These are phyloP conservation scores for Megacollybia marginata DNA, from an alignment of 768 basidiomycete genomes.

Conservation along the genomic window DNA sequence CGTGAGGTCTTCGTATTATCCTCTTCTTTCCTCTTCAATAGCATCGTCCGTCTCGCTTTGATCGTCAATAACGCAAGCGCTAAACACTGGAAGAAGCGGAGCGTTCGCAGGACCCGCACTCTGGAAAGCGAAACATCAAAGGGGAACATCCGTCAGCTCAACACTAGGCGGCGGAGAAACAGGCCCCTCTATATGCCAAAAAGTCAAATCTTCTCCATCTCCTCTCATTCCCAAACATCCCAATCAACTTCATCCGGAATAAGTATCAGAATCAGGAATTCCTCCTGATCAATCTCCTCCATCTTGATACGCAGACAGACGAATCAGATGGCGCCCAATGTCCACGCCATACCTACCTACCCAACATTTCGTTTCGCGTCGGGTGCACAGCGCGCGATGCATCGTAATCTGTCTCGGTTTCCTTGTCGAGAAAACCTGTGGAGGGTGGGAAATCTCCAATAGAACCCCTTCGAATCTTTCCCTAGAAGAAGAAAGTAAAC, in stretches of 20 bases:
- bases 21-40: slow-evolving; percentile 47
- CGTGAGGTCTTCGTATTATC: slow-evolving; percentile 74
- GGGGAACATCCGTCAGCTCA: not conserved
- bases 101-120: slow-evolving; percentile 1
- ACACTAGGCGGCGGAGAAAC: slow-evolving; percentile 11
- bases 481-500: slow-evolving; percentile 12
- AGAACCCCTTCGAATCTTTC: slow-evolving; percentile 4
- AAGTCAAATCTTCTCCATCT: slow-evolving; percentile 35
- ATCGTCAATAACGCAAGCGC: slow-evolving; percentile 18
- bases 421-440: too few species aligned
- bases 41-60: slow-evolving; percentile 33
- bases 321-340: slow-evolving; percentile 57
- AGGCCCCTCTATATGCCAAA: slow-evolving; percentile 18
- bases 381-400: slow-evolving; percentile 30
- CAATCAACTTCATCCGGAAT: slow-evolving; percentile 74
- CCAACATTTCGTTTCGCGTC: slow-evolving; percentile 50
- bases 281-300: slow-evolving; percentile 43
- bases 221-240: slow-evolving; percentile 41
- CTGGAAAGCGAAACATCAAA: slow-evolving; percentile 1
- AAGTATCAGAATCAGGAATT: slow-evolving; percentile 72
- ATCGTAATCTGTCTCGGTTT: too few species aligned
- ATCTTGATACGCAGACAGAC: slow-evolving; percentile 33
- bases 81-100: not conserved
- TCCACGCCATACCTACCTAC: slow-evolving; percentile 60
- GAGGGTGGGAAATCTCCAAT: slow-evolving; percentile 4